These are phyloP conservation scores for Helotiales sp. DNA, from an alignment of 2,329 filamentous ascomycete species.

Conservation along the genomic window DNA sequence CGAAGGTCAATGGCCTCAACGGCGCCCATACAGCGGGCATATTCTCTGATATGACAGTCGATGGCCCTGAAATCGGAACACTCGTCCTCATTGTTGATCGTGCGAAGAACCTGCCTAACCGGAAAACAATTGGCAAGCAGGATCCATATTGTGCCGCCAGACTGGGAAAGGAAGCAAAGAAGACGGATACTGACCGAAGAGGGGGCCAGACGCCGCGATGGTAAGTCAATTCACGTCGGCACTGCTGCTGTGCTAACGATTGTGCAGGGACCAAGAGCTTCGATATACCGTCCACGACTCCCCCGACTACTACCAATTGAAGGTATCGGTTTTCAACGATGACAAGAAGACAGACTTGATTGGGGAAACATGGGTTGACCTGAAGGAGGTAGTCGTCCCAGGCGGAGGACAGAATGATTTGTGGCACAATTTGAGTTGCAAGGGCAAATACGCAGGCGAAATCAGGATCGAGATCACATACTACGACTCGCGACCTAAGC, in stretches of 20 bases:
- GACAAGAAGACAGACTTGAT: conserved; percentile 98
- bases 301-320: conserved; percentile 93
- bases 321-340: conserved; percentile 96
- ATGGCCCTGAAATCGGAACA: conserved; percentile 92
- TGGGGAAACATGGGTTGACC: conserved; percentile 88
- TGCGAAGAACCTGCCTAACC: conserved; percentile 95
- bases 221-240: conserved; percentile 56
- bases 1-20: conserved; percentile 61
- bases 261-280: conserved; percentile 89
- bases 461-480: conserved; percentile 94
- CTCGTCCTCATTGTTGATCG: conserved; percentile 90
- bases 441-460: conserved; percentile 94
- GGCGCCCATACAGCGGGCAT: conserved; percentile 87
- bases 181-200: conserved; percentile 90
- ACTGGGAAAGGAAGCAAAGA: conserved; percentile 95
- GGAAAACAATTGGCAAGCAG: conserved; percentile 97
- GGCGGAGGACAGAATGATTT: conserved; percentile 93
- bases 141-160: conserved; percentile 95
- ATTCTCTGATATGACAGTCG: conserved; percentile 90
- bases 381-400: conserved; percentile 78
- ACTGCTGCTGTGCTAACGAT: conserved; percentile 27
- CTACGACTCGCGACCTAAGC: conserved; percentile 87
- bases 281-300: conserved; percentile 96
- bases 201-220: conserved; percentile 96
- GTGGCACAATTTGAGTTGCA: conserved; percentile 88